These are phyloP conservation scores for Pichia sp. DNA, from an alignment of 1,139 yeast species.

Conservation along the genomic window DNA sequence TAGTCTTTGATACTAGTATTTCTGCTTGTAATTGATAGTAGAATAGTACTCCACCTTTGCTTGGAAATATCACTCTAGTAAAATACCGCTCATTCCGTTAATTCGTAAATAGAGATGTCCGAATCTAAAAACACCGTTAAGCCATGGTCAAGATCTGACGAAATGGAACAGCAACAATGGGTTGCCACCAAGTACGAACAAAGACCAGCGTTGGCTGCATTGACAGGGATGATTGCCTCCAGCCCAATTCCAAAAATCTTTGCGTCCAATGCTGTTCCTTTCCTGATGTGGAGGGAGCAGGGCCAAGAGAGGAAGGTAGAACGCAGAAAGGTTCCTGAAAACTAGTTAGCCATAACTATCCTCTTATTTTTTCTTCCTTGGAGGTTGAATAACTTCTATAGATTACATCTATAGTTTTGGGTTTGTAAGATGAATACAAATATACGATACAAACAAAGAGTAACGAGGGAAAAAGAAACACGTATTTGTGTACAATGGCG, in stretches of 20 bases:
- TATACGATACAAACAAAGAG: neutral
- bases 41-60: neutral
- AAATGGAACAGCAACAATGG: slow-evolving; percentile 43
- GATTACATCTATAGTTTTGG: neutral
- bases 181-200: slow-evolving; percentile 42
- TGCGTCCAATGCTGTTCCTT: slow-evolving; percentile 56
- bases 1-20: neutral
- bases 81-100: neutral
- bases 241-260: slow-evolving; percentile 55
- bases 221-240: slow-evolving; percentile 57
- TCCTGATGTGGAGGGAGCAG: slow-evolving; percentile 40
- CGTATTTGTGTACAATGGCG: no score
- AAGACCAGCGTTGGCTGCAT: slow-evolving; percentile 55
- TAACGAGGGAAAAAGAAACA: neutral
- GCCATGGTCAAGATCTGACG: slow-evolving; percentile 29
- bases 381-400: neutral
- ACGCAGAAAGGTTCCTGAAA: slow-evolving; percentile 8
- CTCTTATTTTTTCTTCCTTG: neutral
- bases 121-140: neutral
- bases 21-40: neutral
- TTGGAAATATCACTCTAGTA: neutral
- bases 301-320: slow-evolving; percentile 23
- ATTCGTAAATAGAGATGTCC: neutral
- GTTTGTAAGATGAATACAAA: neutral
- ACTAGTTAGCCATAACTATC: neutral